These are phyloP conservation scores for Termitomyces sp. DNA, from an alignment of 768 basidiomycete species.

Conservation along the genomic window DNA sequence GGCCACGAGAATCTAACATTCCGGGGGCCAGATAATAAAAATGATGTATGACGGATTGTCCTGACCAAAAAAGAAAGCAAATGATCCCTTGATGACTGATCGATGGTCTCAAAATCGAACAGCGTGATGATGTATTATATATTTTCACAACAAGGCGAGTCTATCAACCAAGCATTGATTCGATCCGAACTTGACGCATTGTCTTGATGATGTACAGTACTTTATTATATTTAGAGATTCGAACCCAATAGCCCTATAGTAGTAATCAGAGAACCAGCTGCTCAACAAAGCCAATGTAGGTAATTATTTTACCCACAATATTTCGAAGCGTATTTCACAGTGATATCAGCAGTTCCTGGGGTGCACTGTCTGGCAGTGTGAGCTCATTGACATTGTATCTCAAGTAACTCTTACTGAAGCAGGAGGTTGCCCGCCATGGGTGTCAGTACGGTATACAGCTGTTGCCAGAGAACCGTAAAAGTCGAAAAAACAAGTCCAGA, in stretches of 20 bases:
- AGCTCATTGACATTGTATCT: neutral
- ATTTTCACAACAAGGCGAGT: neutral
- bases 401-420: constrained; percentile 23
- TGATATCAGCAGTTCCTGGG: constrained; percentile 32
- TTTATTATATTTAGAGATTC: neutral
- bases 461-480: constrained; percentile 40
- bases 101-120: too few relatives aligned
- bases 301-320: constrained; percentile 36
- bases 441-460: constrained; percentile 46
- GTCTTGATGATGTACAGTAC: neutral
- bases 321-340: constrained; percentile 42
- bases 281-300: neutral
- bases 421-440: constrained; percentile 24
- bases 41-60: too few relatives aligned
- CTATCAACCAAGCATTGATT: neutral
- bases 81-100: too few relatives aligned
- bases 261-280: neutral
- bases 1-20: neutral
- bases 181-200: too few relatives aligned
- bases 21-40: neutral
- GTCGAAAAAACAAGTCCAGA: neutral
- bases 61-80: too few relatives aligned
- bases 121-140: too few relatives aligned
- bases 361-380: neutral
- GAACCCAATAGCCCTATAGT: constrained; percentile 18